phyloP scores from a whole-genome alignment of 257 asterid genomes.

The Dorcoceras hygrometricum region DNA sequence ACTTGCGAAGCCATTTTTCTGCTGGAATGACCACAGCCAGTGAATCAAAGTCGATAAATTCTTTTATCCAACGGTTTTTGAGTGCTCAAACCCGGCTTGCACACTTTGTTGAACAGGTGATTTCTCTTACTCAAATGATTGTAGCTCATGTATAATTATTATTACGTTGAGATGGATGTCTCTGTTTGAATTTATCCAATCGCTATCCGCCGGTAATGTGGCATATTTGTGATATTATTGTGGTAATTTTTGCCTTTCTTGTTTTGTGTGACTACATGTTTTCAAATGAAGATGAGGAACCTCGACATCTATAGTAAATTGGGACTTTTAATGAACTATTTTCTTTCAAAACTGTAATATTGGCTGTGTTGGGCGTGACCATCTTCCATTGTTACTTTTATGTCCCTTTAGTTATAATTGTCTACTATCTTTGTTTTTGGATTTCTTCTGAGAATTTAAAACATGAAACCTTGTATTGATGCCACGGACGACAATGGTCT shows the following conservation, averaged over 20 bases:
- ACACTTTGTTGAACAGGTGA: conserved; percentile 94
- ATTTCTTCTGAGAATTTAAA: not conserved
- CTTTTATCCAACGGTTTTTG: conserved; percentile 90
- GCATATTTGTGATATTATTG: not conserved
- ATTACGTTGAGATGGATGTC: too few relatives aligned
- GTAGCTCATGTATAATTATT: not conserved
- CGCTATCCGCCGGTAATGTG: not conserved
- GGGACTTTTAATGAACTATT: not conserved
- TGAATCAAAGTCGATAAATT: conserved; percentile 81
- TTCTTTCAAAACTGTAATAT: too few relatives aligned
- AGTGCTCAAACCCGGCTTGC: conserved; percentile 93
- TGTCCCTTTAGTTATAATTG: too few relatives aligned
- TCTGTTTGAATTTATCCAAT: too few relatives aligned
- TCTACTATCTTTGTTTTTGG: not conserved
- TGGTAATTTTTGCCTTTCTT: not conserved
- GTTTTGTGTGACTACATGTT: not conserved
- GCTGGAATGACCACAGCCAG: conserved; percentile 90
- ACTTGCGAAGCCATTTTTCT: conserved; percentile 86
- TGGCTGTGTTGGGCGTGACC: not conserved
- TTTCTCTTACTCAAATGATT: conserved; percentile 25
- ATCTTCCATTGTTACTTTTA: not conserved
- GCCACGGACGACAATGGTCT: not conserved
- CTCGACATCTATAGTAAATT: not conserved
- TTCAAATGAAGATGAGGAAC: not conserved
- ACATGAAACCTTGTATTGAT: not conserved